Evolutionary conservation across 2,329 filamentous ascomycete species (phyloP).

Genomic region (Colletotrichum sp.): DNA sequence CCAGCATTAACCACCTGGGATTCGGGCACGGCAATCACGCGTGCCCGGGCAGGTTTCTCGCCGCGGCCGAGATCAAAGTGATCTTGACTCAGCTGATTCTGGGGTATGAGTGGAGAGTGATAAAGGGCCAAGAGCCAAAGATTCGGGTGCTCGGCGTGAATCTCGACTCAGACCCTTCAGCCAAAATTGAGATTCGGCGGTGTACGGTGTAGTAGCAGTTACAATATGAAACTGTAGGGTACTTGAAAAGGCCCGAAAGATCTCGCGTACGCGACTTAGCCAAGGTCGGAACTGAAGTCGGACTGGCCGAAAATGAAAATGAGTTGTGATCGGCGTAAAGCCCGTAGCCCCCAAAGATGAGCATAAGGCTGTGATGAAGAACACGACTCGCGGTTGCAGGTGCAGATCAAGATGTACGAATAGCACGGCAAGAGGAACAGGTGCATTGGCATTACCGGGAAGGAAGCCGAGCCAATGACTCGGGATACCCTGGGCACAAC

Average conservation of each 20-base stretch:
- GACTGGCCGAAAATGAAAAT: neutral
- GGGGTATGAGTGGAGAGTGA: conserved; percentile 36
- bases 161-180: neutral
- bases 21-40: neutral
- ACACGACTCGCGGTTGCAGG: neutral
- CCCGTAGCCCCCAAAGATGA: neutral
- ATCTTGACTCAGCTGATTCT: conserved; percentile 35
- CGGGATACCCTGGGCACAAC: neutral
- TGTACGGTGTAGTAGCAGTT: neutral
- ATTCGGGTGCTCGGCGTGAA: neutral
- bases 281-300: neutral
- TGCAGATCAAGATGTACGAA: neutral
- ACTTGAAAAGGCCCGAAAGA: neutral
- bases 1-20: neutral
- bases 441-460: neutral
- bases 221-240: neutral
- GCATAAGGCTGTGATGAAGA: neutral
- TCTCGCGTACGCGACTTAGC: neutral
- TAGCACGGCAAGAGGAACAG: neutral
- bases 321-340: neutral
- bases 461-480: neutral
- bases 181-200: neutral
- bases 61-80: neutral
- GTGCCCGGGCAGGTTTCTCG: neutral
- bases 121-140: neutral